Percentiles rank a stretch among this genome's conserved stretches.
Conservation (phyloP, 495 filamentous ascomycete species). For the Hypoxylon rickii region DNA sequence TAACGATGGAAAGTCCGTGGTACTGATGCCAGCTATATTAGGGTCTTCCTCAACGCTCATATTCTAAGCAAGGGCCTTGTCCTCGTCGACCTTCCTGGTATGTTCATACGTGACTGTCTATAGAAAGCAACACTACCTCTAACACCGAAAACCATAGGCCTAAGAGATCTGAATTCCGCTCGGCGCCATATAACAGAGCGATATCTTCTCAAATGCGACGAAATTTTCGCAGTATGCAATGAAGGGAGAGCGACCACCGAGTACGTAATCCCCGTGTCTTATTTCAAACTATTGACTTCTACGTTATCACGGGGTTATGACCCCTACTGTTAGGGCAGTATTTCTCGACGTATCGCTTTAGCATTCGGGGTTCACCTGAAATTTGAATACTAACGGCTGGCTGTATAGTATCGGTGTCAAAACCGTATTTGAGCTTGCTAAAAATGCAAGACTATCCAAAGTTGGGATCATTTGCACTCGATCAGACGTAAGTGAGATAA, state of each 20-base stretch:
- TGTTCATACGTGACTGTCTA: background rate
- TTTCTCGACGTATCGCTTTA: no score
- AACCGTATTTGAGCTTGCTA: background rate
- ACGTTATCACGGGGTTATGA: no score
- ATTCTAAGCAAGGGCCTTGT: background rate
- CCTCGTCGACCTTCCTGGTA: background rate
- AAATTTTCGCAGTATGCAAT: background rate
- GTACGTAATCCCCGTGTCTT: background rate
- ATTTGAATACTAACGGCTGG: no score
- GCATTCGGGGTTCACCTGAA: no score
- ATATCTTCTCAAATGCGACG: background rate
- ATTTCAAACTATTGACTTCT: no score
- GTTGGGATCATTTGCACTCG: background rate
- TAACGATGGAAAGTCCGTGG: background rate
- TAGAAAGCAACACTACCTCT: background rate
- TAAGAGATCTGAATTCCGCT: background rate
- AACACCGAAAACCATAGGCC: background rate
- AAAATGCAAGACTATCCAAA: background rate
- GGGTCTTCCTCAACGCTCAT: background rate
- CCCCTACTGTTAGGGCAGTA: no score
- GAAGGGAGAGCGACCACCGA: background rate
- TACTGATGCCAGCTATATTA: background rate
- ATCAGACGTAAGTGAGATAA: background rate
- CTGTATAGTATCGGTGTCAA: background rate
- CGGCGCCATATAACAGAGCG: background rate